Evolutionary conservation across 2,329 filamentous ascomycete species (phyloP).

Genomic region (Neofusicoccum laricinum): DNA sequence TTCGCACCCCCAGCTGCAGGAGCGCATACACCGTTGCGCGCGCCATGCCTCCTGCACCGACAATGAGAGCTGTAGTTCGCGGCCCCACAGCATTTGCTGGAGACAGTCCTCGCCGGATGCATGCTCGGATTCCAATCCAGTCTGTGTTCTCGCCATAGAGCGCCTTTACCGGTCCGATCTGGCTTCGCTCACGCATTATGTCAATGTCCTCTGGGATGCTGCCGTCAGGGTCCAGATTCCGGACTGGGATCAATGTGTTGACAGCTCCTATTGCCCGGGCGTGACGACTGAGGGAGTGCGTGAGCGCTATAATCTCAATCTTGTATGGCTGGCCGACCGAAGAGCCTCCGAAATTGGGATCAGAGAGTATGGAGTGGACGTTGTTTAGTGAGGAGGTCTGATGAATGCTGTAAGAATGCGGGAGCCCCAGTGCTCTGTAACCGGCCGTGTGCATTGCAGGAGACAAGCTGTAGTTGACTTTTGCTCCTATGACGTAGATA

Average conservation of each 20-base stretch:
- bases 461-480: conserved; percentile 69
- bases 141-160: conserved; percentile 79
- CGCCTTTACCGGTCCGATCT: conserved; percentile 64
- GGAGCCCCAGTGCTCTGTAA: conserved; percentile 64
- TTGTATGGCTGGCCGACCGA: conserved; percentile 73
- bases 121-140: conserved; percentile 75
- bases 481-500: conserved; percentile 71
- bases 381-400: conserved; percentile 62
- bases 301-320: conserved; percentile 63
- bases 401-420: conserved; percentile 64
- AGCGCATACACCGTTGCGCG: conserved; percentile 75
- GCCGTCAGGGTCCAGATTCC: conserved; percentile 56
- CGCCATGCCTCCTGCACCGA: conserved; percentile 71
- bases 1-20: conserved; percentile 72
- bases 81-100: conserved; percentile 61
- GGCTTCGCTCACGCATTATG: conserved; percentile 57
- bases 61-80: conserved; percentile 52
- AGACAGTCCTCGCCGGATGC: conserved; percentile 68
- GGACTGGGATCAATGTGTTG: conserved; percentile 72
- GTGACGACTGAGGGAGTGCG: conserved; percentile 67
- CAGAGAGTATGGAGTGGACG: conserved; percentile 62
- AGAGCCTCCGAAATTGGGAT: conserved; percentile 68
- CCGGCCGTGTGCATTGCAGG: conserved; percentile 76
- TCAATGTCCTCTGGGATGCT: conserved; percentile 54
- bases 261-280: conserved; percentile 73